Percentiles rank a stretch among this genome's conserved stretches.
Evolutionary conservation across 768 basidiomycete genomes (phyloP).

Genomic region (Rhizopogon vinicolor): DNA sequence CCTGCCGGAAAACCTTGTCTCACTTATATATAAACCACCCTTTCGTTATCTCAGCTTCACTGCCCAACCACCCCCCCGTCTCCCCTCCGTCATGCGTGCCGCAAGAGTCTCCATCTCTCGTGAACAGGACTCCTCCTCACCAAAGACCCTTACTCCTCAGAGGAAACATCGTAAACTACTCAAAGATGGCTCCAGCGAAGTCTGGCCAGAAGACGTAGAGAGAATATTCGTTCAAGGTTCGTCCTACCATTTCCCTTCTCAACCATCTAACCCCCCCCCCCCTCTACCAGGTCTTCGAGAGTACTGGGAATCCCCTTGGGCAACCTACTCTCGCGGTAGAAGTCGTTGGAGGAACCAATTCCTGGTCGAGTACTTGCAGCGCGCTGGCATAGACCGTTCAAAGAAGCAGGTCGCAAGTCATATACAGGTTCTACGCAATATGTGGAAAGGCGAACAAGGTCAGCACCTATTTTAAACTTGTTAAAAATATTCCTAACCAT

Average conservation of each 20-base stretch:
- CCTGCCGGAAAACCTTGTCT: slow-evolving; percentile 21
- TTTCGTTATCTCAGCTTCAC: slow-evolving; percentile 12
- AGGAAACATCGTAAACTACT: slow-evolving; percentile 82
- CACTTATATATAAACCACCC: slow-evolving; percentile 30
- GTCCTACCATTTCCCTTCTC: slow-evolving; percentile 3
- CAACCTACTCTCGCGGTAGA: slow-evolving; percentile 73
- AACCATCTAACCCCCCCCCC: not conserved
- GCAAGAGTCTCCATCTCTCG: slow-evolving; percentile 14
- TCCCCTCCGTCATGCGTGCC: slow-evolving; percentile 18
- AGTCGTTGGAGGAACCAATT: slow-evolving; percentile 83
- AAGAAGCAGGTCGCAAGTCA: slow-evolving; percentile 92
- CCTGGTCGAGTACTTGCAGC: slow-evolving; percentile 75
- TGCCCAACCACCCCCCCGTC: not conserved
- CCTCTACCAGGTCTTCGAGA: slow-evolving; percentile 54
- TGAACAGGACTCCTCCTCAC: slow-evolving; percentile 11
- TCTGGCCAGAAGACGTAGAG: slow-evolving; percentile 81
- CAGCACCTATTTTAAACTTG: slow-evolving; percentile 9
- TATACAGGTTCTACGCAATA: slow-evolving; percentile 79
- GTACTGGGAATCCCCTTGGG: slow-evolving; percentile 81
- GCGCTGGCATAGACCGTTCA: slow-evolving; percentile 62
- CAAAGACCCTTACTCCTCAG: slow-evolving; percentile 52
- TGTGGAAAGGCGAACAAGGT: slow-evolving; percentile 87
- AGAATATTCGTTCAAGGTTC: slow-evolving; percentile 72
- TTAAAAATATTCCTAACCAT: slow-evolving; percentile 4
- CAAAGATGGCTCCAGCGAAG: slow-evolving; percentile 74